phyloP scores from a whole-genome alignment of 148 eudicot genomes.

The Rhododendron henanense region DNA sequence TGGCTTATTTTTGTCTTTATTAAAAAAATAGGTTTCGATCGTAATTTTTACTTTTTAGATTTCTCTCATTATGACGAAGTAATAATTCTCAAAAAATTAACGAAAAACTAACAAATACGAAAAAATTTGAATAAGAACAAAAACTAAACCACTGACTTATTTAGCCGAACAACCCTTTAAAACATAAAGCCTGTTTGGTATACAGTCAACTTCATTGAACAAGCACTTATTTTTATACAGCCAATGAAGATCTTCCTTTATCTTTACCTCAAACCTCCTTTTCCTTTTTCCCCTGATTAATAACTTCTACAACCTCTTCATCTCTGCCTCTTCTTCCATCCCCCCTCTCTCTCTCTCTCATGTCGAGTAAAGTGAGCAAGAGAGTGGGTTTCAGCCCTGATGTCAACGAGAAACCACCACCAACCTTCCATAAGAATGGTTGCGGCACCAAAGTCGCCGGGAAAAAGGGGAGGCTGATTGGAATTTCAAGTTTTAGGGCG shows the following conservation, averaged over 20 bases:
- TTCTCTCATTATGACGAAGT: too few relatives aligned
- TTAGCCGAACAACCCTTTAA: too few relatives aligned
- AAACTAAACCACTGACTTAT: not conserved
- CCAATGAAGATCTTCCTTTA: not conserved
- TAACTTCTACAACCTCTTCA: conserved; percentile 3
- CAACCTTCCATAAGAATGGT: not conserved
- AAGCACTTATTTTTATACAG: not conserved
- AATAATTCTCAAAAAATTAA: too few relatives aligned
- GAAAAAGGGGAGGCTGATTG: conserved; percentile 12
- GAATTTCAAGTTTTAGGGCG: conserved; percentile 11
- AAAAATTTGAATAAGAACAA: too few relatives aligned
- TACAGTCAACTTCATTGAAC: conserved; percentile 6
- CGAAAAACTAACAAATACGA: too few relatives aligned
- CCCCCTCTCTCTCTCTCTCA: conserved; percentile 1
- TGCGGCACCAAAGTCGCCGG: conserved; percentile 9
- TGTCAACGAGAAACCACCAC: conserved; percentile 4
- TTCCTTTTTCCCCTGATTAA: conserved; percentile 1
- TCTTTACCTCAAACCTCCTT: not conserved
- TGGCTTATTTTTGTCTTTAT: too few relatives aligned
- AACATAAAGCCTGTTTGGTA: conserved; percentile 1
- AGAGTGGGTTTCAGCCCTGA: conserved; percentile 26
- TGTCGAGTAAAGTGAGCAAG: conserved; percentile 16
- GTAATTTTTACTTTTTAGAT: too few relatives aligned
- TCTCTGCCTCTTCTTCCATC: not conserved
- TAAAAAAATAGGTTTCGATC: too few relatives aligned